These are phyloP conservation scores for Breynia disticha DNA, from an alignment of 441 rosid species.

Conservation along the genomic window DNA sequence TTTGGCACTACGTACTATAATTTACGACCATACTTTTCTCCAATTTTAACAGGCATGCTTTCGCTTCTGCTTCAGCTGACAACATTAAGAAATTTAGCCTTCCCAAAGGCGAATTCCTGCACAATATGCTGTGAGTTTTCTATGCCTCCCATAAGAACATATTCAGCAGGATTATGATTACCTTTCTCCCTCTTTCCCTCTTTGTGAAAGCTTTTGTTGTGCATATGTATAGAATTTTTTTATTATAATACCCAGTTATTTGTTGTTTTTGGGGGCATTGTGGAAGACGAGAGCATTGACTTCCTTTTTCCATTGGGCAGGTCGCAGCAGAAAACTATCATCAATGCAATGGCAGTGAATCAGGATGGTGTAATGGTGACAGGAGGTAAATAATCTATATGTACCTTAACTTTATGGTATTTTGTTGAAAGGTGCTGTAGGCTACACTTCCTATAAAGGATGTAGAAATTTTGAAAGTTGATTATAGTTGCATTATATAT, in stretches of 20 bases:
- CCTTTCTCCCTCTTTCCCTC: no score
- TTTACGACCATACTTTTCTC: slow-evolving; percentile 6
- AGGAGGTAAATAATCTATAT: slow-evolving; percentile 47
- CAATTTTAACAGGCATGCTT: slow-evolving; percentile 48
- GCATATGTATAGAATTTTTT: neutral
- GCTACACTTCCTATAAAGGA: no score
- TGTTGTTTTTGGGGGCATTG: no score
- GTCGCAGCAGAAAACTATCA: slow-evolving; percentile 91
- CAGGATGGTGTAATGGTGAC: slow-evolving; percentile 95
- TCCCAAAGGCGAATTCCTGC: slow-evolving; percentile 83
- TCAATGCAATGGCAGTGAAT: slow-evolving; percentile 84
- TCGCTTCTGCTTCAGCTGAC: slow-evolving; percentile 95
- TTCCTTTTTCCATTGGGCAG: slow-evolving; percentile 28
- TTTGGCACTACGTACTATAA: neutral
- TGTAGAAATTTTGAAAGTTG: no score
- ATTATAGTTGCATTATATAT: no score
- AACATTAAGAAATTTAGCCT: slow-evolving; percentile 85
- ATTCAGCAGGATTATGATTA: no score
- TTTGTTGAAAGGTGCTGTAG: no score
- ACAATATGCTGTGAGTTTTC: slow-evolving; percentile 91
- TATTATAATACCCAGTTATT: no score
- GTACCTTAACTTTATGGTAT: no score
- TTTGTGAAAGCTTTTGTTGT: neutral
- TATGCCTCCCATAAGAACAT: neutral
- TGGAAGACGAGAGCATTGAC: no score